Conservation (phyloP, 2,329 filamentous ascomycete species). For the Penicillium sp. region DNA sequence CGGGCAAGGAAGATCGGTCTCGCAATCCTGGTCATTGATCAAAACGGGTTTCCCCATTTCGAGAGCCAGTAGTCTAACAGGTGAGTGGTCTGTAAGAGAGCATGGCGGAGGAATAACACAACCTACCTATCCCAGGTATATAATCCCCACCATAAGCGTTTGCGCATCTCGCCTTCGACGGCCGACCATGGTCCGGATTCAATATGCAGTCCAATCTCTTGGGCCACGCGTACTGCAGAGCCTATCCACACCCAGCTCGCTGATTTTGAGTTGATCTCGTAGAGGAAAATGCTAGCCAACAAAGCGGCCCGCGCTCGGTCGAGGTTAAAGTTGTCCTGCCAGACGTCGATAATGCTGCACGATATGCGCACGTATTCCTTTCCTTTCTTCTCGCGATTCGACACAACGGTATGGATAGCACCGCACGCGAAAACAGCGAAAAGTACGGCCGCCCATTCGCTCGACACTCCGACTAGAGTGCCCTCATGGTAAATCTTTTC, state of each 20-base stretch:
- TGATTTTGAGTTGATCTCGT: conserved; percentile 84
- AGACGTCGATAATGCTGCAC: conserved; percentile 73
- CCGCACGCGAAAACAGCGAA: conserved; percentile 85
- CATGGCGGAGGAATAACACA: not conserved
- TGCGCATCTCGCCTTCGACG: conserved; percentile 82
- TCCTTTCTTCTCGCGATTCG: conserved; percentile 62
- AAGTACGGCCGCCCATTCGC: conserved; percentile 77
- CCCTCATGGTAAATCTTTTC: conserved; percentile 74
- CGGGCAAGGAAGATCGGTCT: conserved; percentile 76
- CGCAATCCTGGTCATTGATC: conserved; percentile 87
- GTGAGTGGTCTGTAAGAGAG: not conserved
- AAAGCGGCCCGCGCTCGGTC: conserved; percentile 75
- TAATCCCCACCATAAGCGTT: conserved; percentile 90
- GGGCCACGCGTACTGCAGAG: conserved; percentile 75
- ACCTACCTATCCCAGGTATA: conserved; percentile 83
- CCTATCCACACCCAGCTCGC: conserved; percentile 87
- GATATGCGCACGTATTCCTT: conserved; percentile 73
- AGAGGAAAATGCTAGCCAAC: conserved; percentile 76
- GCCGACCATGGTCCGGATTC: conserved; percentile 74
- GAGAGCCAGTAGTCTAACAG: conserved; percentile 67
- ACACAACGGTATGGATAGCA: conserved; percentile 68
- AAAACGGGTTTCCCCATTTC: conserved; percentile 80
- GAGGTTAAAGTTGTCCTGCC: conserved; percentile 76
- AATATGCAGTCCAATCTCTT: conserved; percentile 80
- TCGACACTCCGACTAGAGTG: conserved; percentile 63